These are phyloP conservation scores for Gracilaria gracilis DNA, from an alignment of 23 red algal genomes.

Conservation along the genomic window DNA sequence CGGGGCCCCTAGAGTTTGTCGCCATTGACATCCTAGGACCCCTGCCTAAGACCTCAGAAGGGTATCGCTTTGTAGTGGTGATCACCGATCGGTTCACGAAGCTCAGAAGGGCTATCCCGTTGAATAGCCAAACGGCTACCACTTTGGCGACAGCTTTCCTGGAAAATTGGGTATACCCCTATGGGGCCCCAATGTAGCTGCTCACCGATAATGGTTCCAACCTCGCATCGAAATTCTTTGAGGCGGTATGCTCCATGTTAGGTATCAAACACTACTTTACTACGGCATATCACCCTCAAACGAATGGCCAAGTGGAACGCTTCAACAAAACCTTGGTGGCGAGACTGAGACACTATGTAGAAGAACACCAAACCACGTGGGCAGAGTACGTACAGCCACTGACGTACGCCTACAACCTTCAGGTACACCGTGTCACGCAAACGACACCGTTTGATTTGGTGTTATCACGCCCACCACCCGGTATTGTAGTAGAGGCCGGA, in stretches of 20 bases:
- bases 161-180: constrained; percentile 13
- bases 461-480: not conserved
- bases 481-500: not conserved
- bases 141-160: constrained; percentile 4
- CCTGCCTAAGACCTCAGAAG: not conserved
- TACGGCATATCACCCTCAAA: constrained; percentile 22
- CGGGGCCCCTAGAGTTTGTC: constrained; percentile 25
- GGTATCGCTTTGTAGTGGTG: constrained; percentile 29
- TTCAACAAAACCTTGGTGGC: constrained; percentile 29
- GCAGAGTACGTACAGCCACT: constrained; percentile 10
- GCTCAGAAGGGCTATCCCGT: not conserved
- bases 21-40: constrained; percentile 46
- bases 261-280: constrained; percentile 31
- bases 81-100: constrained; percentile 54
- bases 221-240: constrained; percentile 41
- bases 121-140: not conserved
- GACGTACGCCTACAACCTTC: constrained; percentile 36
- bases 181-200: constrained; percentile 18
- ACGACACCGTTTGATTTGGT: constrained; percentile 17
- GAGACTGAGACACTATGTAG: constrained; percentile 10
- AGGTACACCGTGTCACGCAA: constrained; percentile 20
- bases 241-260: not conserved
- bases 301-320: constrained; percentile 29
- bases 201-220: constrained; percentile 38
- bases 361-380: constrained; percentile 28